phyloP scores from a whole-genome alignment of 495 filamentous ascomycete species.

The Aspergillus biplanus region DNA sequence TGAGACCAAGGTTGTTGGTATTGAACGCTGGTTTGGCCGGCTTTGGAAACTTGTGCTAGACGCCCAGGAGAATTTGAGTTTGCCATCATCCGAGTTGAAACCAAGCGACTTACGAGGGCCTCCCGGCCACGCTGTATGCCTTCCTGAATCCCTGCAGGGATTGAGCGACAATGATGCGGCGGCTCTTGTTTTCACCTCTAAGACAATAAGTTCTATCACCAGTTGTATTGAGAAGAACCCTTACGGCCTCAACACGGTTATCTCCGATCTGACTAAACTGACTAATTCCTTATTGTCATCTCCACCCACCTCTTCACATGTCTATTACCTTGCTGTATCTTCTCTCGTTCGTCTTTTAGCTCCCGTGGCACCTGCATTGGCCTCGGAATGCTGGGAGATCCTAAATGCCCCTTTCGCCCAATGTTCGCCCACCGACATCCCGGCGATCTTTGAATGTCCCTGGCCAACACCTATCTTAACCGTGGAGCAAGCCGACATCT shows the following conservation, averaged over 20 bases:
- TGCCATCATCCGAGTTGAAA: conserved; percentile 29
- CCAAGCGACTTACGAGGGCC: conserved; percentile 23
- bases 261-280: conserved; percentile 79
- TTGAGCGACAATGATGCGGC: conserved; percentile 55
- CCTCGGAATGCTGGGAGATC: conserved; percentile 78
- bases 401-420: conserved; percentile 44
- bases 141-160: conserved; percentile 35
- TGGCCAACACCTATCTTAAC: conserved; percentile 56
- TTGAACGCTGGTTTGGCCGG: conserved; percentile 76
- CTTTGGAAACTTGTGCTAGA: conserved; percentile 61
- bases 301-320: conserved; percentile 34
- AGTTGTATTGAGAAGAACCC: conserved; percentile 65
- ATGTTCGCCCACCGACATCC: conserved; percentile 4
- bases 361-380: conserved; percentile 75
- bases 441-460: conserved; percentile 50
- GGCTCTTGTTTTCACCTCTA: conserved; percentile 66
- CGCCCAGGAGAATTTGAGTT: conserved; percentile 29
- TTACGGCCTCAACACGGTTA: conserved; percentile 76
- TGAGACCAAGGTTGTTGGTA: conserved; percentile 76
- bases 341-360: conserved; percentile 71
- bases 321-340: conserved; percentile 43
- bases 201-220: conserved; percentile 69
- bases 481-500: conserved; percentile 49
- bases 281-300: conserved; percentile 64
- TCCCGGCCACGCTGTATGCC: conserved; percentile 27